These are phyloP conservation scores for Sphaerosporella brunnea DNA, from an alignment of 495 filamentous ascomycete genomes.

Conservation along the genomic window DNA sequence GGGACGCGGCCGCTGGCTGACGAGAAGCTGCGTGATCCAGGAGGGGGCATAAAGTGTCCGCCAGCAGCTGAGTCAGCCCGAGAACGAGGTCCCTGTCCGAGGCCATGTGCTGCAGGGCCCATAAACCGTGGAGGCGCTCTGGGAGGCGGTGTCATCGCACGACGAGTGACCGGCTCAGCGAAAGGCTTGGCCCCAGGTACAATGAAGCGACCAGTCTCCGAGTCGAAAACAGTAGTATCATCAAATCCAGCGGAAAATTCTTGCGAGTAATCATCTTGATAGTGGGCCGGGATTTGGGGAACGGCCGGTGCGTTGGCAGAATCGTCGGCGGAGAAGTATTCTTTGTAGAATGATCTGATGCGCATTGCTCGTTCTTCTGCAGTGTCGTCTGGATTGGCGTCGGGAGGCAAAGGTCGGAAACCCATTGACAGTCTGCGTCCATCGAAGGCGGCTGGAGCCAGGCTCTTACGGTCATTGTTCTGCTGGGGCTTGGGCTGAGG, in stretches of 20 bases:
- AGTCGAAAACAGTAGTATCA: conserved; percentile 49
- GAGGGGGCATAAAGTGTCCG: conserved; percentile 29
- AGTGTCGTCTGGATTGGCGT: conserved; percentile 53
- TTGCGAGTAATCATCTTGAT: conserved; percentile 27
- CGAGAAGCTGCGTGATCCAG: conserved; percentile 29
- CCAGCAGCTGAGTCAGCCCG: conserved; percentile 32
- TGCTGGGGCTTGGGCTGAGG: conserved; percentile 18
- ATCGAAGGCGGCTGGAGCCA: conserved; percentile 32
- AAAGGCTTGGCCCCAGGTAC: conserved; percentile 47
- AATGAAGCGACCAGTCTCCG: conserved; percentile 52
- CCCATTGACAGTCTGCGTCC: conserved; percentile 67
- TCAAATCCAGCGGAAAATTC: conserved; percentile 27
- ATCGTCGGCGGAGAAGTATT: conserved; percentile 60
- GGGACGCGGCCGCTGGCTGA: conserved; percentile 25
- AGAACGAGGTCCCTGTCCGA: conserved; percentile 31
- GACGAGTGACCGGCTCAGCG: conserved; percentile 64
- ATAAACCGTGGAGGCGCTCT: conserved; percentile 57
- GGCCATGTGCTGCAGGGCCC: conserved; percentile 23
- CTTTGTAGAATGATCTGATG: conserved; percentile 96
- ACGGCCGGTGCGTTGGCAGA: conserved; percentile 40
- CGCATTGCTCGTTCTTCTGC: conserved; percentile 88
- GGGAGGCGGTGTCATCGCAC: conserved; percentile 94
- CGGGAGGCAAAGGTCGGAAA: conserved; percentile 78
- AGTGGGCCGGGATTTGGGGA: conserved; percentile 24
- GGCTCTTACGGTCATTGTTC: conserved; percentile 16